Evolutionary conservation across 2,329 filamentous ascomycete species (phyloP), one percentile per base, ranked within the genome.

Genomic region (Botryotinia narcissicola): DNA sequence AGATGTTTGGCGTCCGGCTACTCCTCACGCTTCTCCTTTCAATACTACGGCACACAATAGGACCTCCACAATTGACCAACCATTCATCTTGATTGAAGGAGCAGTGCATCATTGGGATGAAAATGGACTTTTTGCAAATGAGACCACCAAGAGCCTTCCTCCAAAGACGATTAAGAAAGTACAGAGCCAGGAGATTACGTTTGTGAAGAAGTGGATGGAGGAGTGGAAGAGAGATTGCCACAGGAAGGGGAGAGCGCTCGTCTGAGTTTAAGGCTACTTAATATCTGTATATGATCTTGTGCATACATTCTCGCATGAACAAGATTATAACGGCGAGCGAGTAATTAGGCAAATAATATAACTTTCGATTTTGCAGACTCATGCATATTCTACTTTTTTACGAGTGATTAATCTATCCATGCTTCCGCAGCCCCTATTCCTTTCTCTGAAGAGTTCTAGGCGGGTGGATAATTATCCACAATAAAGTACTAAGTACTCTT

Each of bases 81-180:
- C 93, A 0, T 92, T 91, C 75, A 85, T 93, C n/a, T 80, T 95
- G 63, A 93, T 97, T 63, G 83, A 86, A 5, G 87, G 87, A n/a
- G 92, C 89, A 0, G 92, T 95, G 32, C 93, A 97, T 81, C 93
- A 95, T 80, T 96, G 92, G 91, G 92, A 93, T 77, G 90, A 92
- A 83, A 91, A 92, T 76, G 90, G 90, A 0, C 78, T 92, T n/a
- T 88, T 90, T 68, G 81, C 84, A 1, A 90, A 91, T 73, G 85
- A 92, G 80, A 91, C 90, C 0, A 72, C 76, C 0, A 71, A 75
- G n/a, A 46, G 44, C 8, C 79, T 93, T 46, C 91, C 91, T 1
- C 91, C 91, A 0, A 79, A 82, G 1, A 83, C 89, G 4, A 86
- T 94, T 9, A 84, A 83, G 5, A 84, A 89, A 22, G 85, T 87